Conservation (phyloP, 805 yeast genomes). For the Jamesozyma lodderae region DNA sequence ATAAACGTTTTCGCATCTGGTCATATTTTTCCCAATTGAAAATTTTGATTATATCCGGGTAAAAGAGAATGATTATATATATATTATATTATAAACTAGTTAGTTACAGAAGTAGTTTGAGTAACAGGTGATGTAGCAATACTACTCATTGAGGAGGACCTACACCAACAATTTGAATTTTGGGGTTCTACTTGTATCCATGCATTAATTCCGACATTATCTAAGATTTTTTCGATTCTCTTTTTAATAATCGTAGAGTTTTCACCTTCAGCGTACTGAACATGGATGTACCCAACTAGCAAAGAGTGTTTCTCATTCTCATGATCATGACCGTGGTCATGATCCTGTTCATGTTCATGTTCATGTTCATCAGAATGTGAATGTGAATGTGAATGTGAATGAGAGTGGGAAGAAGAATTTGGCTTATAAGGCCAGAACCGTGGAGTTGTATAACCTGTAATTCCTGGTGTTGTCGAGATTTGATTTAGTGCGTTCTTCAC, state of each 20-base stretch:
- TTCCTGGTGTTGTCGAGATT: constrained; percentile 63
- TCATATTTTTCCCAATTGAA: too few relatives aligned
- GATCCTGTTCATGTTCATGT: constrained; percentile 4
- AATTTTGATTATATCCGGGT: too few relatives aligned
- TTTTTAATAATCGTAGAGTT: constrained; percentile 51
- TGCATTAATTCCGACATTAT: constrained; percentile 39
- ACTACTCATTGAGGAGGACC: constrained; percentile 23
- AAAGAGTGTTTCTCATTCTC: constrained; percentile 18
- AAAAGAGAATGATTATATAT: too few relatives aligned
- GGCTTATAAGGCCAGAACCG: constrained; percentile 71
- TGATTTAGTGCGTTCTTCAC: constrained; percentile 61
- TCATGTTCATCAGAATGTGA: constrained; percentile 9
- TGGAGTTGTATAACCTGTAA: constrained; percentile 78
- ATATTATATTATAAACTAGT: too few relatives aligned
- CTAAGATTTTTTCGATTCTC: constrained; percentile 49
- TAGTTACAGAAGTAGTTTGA: too few relatives aligned
- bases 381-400: constrained; percentile 23
- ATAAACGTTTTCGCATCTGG: too few relatives aligned
- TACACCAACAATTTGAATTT: constrained; percentile 62
- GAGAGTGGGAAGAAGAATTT: constrained; percentile 19
- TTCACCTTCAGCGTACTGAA: constrained; percentile 62
- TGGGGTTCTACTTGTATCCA: constrained; percentile 64
- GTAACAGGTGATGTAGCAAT: not conserved
- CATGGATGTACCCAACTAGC: constrained; percentile 71
- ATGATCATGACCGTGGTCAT: constrained; percentile 14